Conservation (phyloP, 2,329 filamentous ascomycete species). For the Tolypocladium amazonense region DNA sequence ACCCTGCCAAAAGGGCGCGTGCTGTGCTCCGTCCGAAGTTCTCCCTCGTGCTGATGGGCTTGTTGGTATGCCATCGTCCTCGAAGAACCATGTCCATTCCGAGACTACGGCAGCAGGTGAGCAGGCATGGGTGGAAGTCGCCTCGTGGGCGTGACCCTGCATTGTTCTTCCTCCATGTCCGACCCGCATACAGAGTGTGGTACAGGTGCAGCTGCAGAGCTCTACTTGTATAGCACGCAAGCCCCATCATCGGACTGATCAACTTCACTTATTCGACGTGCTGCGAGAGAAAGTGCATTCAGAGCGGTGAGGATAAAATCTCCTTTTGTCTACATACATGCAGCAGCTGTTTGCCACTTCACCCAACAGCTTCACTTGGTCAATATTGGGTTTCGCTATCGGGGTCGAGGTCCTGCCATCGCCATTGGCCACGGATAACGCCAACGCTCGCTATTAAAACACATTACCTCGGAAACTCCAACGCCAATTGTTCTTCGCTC, state of each 20-base stretch:
- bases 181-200: neutral
- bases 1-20: neutral
- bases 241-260: neutral
- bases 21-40: neutral
- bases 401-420: neutral
- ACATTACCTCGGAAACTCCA: neutral
- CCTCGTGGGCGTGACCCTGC: constrained; percentile 4
- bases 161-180: neutral
- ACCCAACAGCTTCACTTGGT: neutral
- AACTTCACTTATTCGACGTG: neutral
- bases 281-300: neutral
- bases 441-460: neutral
- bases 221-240: neutral
- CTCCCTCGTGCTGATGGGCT: neutral
- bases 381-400: neutral
- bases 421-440: neutral
- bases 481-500: neutral
- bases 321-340: neutral
- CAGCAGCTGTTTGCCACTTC: neutral
- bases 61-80: neutral
- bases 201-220: neutral
- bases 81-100: neutral
- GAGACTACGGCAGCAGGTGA: neutral
- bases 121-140: neutral
- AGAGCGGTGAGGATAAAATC: neutral